phyloP scores from a whole-genome alignment of 305 asterid genomes.

The Euphrasia arctica region DNA sequence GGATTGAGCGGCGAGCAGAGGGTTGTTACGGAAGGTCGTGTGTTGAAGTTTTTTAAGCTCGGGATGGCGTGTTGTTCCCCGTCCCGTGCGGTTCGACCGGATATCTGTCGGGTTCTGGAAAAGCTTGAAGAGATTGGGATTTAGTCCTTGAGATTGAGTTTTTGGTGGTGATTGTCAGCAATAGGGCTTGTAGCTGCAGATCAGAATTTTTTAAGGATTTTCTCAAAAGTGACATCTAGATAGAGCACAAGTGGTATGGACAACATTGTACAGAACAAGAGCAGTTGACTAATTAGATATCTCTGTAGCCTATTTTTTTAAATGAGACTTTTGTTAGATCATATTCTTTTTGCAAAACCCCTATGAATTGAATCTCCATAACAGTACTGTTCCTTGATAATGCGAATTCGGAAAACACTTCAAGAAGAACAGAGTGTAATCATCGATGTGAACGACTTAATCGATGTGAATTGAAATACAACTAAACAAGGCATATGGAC shows the following conservation, averaged over 20 bases:
- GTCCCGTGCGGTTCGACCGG: slow-evolving; percentile 58
- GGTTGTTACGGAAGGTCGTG: slow-evolving; percentile 28
- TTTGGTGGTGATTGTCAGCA: not conserved
- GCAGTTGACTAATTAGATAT: not conserved
- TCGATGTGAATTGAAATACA: too few species aligned
- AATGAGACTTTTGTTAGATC: too few species aligned
- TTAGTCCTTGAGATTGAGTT: slow-evolving; percentile 15
- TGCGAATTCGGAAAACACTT: too few species aligned
- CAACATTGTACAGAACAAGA: not conserved
- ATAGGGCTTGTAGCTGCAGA: slow-evolving; percentile 1
- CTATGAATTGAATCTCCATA: too few species aligned
- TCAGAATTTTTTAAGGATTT: not conserved
- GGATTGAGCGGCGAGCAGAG: slow-evolving; percentile 30
- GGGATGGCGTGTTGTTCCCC: slow-evolving; percentile 80
- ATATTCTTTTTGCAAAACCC: too few species aligned
- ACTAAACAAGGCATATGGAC: too few species aligned
- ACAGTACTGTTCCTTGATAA: too few species aligned
- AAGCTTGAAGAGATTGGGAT: slow-evolving; percentile 61
- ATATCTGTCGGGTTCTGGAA: slow-evolving; percentile 43
- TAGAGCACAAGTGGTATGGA: not conserved
- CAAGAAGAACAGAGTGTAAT: too few species aligned
- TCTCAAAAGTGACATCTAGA: not conserved
- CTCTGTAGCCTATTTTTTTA: too few species aligned
- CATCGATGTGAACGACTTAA: too few species aligned
- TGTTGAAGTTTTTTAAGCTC: slow-evolving; percentile 49